phyloP scores from a whole-genome alignment of 1,284 basidiomycete species.

The Xerocomus minutiporus region DNA sequence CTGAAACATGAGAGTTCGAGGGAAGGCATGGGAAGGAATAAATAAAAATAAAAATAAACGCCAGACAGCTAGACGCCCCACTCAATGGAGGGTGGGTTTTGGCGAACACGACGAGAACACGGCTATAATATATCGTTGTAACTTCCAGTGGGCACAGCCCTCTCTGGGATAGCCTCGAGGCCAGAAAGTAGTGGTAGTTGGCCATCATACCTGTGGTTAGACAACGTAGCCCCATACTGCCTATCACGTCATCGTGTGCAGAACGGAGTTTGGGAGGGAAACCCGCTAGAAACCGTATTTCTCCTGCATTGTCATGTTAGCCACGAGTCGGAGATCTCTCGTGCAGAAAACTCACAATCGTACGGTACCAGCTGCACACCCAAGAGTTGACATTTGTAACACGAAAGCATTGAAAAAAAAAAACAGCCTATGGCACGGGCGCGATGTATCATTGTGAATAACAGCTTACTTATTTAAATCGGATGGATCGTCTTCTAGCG shows the following conservation, averaged over 20 bases:
- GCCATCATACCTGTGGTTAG: background rate
- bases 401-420: too few relatives aligned
- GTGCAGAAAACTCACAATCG: too few relatives aligned
- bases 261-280: background rate
- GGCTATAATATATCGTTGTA: slow-evolving; percentile 9
- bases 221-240: background rate
- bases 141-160: slow-evolving; percentile 15
- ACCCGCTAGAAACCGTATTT: background rate
- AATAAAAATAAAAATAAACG: background rate
- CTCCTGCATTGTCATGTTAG: too few relatives aligned
- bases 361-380: too few relatives aligned
- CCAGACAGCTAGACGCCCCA: background rate
- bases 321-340: too few relatives aligned
- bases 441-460: too few relatives aligned
- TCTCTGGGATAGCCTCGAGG: background rate
- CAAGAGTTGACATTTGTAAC: too few relatives aligned
- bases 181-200: background rate
- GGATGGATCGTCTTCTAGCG: too few relatives aligned
- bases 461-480: too few relatives aligned
- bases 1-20: background rate
- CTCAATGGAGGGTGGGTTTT: too few relatives aligned
- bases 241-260: background rate
- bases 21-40: slow-evolving; percentile 9
- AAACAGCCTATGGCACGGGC: too few relatives aligned
- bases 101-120: background rate